These are phyloP conservation scores for Ichthyophthirius multifiliis DNA, from an alignment of 169 alveolate species.

Conservation along the genomic window DNA sequence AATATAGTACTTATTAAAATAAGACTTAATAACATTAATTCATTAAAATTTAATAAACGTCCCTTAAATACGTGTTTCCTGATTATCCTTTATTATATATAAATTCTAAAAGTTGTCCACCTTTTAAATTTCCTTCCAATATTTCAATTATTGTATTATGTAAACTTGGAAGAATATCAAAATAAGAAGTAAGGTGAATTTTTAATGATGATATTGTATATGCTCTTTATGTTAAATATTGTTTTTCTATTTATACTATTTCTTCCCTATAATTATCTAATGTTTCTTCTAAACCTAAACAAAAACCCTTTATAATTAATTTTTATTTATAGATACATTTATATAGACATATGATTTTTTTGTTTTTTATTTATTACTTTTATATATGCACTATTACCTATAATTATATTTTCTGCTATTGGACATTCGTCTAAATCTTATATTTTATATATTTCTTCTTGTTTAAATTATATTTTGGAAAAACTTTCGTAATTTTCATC, in stretches of 20 bases:
- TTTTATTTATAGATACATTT: background rate
- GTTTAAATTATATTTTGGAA: background rate
- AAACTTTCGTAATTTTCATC: slow-evolving; percentile 15
- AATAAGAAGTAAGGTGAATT: background rate
- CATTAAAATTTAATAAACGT: background rate
- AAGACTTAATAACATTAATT: background rate
- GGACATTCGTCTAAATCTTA: background rate
- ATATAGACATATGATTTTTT: background rate
- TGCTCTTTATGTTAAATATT: slow-evolving; percentile 5
- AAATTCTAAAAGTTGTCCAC: slow-evolving; percentile 4
- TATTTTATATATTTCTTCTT: background rate
- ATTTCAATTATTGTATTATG: background rate
- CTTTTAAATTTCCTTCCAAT: slow-evolving; percentile 4
- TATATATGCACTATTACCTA: slow-evolving; percentile 10
- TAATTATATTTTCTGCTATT: background rate
- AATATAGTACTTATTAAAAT: background rate
- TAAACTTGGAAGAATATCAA: slow-evolving; percentile 11
- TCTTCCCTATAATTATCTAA: background rate
- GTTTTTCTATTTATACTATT: background rate
- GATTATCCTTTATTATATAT: slow-evolving; percentile 4
- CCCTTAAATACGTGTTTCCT: slow-evolving; percentile 1
- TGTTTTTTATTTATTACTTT: background rate
- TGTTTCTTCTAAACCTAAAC: background rate
- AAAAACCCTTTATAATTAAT: background rate
- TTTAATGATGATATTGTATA: slow-evolving; percentile 8